Base-by-base conservation (phyloP, 2,329 filamentous ascomycete genomes). In the Penicillium sp. region DNA sequence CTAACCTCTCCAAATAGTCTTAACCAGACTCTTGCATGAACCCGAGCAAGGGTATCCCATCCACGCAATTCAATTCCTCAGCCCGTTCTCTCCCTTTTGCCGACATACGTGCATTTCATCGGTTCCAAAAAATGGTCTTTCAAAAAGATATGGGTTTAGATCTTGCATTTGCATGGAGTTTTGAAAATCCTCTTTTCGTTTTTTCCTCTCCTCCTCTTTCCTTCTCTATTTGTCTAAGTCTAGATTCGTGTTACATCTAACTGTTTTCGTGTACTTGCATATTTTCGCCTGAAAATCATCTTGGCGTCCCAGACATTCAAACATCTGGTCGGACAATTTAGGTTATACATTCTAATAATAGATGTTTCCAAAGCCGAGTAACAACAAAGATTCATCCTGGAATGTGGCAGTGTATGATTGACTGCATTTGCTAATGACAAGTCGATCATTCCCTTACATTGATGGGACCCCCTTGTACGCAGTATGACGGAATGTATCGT, bases 131-230 rank as follows among this genome's bases (percentile, higher is more conserved):
- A 44, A 38, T 18, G 38, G 24, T 31, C 14, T 16, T 46, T 39
- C 34, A 32, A 6, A 29, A 29, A 34, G 54, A 57, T 52, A 46
- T 43, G 44, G 42, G 44, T 40, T 28, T 38, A 36, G 37, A 34
- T 53, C 39, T 47, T 48, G 53, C 55, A 57, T 57, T 34, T 10
- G 50, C 44, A 46, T 35, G 46, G 44, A 37, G 42, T 50, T 52
- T 32, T 20, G 18, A 20, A 20, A 20, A 20, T 20, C 18, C 18
- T 26, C 11, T 29, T 34, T 37, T 23, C 42, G 22, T n/a, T 23
- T 3, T 16, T 20, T 34, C 29, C 2, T 13, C 16, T 43, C 34
- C 42, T n/a, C 16, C 20, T 50, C 22, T n/a, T n/a, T 29, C 38
- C 26, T 26, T 26, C 7, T 26, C 10, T 4, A 27, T 23, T 50